phyloP scores from a whole-genome alignment of 805 yeast species.

The Kluyveromyces nonfermentans region DNA sequence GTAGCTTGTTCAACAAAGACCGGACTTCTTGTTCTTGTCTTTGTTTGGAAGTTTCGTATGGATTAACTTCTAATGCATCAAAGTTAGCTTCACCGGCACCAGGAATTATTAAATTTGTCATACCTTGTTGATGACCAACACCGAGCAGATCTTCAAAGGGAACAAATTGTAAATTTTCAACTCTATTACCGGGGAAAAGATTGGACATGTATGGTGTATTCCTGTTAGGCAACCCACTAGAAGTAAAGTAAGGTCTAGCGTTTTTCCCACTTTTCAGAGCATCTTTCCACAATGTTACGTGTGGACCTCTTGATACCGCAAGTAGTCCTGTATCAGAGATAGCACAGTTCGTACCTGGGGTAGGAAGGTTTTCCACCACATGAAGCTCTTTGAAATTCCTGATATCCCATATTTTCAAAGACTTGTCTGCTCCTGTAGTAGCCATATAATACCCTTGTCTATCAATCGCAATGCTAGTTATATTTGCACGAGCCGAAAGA shows the following conservation, averaged over 20 bases:
- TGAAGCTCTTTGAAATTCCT: slow-evolving; percentile 73
- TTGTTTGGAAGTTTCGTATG: slow-evolving; percentile 84
- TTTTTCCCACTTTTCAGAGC: slow-evolving; percentile 37
- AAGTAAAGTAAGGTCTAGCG: slow-evolving; percentile 43
- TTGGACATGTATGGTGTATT: slow-evolving; percentile 89
- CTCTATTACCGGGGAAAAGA: slow-evolving; percentile 64
- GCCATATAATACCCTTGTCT: slow-evolving; percentile 94
- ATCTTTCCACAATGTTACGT: slow-evolving; percentile 91
- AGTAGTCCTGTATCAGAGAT: slow-evolving; percentile 83
- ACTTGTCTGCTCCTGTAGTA: slow-evolving; percentile 77
- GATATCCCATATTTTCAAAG: slow-evolving; percentile 87
- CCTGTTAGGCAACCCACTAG: slow-evolving; percentile 25
- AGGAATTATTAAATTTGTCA: slow-evolving; percentile 82
- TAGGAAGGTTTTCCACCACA: slow-evolving; percentile 51
- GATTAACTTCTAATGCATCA: slow-evolving; percentile 89
- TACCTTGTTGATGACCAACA: slow-evolving; percentile 70
- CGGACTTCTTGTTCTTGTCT: slow-evolving; percentile 91
- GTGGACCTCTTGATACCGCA: slow-evolving; percentile 93
- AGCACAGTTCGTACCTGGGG: slow-evolving; percentile 72
- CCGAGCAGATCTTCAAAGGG: slow-evolving; percentile 97
- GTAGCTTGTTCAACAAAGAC: slow-evolving; percentile 71
- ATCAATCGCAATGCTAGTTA: slow-evolving; percentile 75
- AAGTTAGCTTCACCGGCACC: slow-evolving; percentile 98
- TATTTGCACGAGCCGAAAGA: slow-evolving; percentile 77
- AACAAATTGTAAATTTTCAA: slow-evolving; percentile 62